phyloP scores from a whole-genome alignment of 2,329 filamentous ascomycete genomes.

The Drechmeria coniospora region DNA sequence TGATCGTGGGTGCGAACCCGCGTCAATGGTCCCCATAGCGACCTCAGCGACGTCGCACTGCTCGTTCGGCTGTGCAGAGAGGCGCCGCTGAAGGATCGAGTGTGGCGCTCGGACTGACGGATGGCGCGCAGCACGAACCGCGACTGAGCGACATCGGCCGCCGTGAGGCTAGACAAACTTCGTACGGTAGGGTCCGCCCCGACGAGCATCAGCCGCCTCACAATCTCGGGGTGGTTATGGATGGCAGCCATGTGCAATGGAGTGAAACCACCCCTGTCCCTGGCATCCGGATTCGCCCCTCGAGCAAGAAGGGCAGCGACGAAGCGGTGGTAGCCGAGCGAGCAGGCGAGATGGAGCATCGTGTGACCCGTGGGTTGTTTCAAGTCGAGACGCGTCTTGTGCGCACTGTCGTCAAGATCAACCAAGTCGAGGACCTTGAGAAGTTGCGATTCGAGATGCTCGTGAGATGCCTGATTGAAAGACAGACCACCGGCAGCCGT shows the following conservation, averaged over 20 bases:
- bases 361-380: conserved; percentile 55
- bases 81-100: conserved; percentile 50
- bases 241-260: conserved; percentile 70
- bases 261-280: conserved; percentile 67
- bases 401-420: conserved; percentile 59
- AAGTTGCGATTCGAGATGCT: conserved; percentile 51
- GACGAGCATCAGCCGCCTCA: conserved; percentile 55
- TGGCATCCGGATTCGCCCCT: conserved; percentile 60
- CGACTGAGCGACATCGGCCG: conserved; percentile 56
- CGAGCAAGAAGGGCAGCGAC: conserved; percentile 62
- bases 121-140: conserved; percentile 48
- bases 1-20: conserved; percentile 17
- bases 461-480: conserved; percentile 24
- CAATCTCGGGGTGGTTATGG: conserved; percentile 60
- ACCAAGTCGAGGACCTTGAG: conserved; percentile 64
- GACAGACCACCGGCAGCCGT: conserved; percentile 28
- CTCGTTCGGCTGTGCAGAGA: conserved; percentile 45
- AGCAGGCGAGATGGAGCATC: conserved; percentile 66
- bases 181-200: conserved; percentile 58
- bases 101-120: conserved; percentile 43
- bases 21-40: conserved; percentile 45
- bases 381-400: conserved; percentile 52
- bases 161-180: conserved; percentile 54
- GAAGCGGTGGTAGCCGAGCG: conserved; percentile 58
- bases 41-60: conserved; percentile 51